Conservation (phyloP, 2,329 filamentous ascomycete genomes). For the Ophiostoma himal-ulmi region DNA sequence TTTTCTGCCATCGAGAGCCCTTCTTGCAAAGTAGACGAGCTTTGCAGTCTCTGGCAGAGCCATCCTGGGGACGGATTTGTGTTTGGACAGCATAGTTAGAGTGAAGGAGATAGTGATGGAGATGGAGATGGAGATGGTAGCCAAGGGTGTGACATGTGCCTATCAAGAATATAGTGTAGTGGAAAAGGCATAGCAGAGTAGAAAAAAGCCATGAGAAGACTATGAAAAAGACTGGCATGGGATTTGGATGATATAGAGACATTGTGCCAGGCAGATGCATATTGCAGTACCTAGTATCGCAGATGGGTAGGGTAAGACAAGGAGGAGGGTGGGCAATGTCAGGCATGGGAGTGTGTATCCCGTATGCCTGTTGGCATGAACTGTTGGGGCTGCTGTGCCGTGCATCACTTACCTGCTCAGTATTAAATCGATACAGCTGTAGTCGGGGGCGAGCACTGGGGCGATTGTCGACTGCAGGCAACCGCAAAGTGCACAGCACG, state of each 20-base stretch:
- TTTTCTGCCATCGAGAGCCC: slow-evolving; percentile 17
- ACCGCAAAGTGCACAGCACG: neutral
- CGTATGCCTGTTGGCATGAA: no score
- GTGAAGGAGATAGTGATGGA: neutral
- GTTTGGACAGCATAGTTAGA: neutral
- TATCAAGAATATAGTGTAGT: neutral
- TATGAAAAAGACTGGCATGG: neutral
- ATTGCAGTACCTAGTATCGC: neutral
- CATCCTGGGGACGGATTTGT: slow-evolving; percentile 13
- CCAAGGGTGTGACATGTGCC: neutral
- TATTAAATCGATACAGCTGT: neutral
- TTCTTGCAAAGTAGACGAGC: slow-evolving; percentile 20
- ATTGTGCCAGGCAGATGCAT: slow-evolving; percentile 4
- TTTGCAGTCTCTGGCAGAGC: slow-evolving; percentile 19
- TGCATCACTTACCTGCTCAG: neutral
- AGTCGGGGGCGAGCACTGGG: neutral
- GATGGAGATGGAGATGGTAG: neutral
- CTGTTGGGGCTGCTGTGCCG: neutral
- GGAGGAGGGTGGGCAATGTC: neutral
- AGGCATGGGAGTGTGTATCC: no score
- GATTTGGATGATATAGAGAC: neutral
- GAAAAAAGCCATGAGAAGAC: neutral
- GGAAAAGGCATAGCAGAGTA: neutral
- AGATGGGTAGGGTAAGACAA: neutral
- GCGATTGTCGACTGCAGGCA: neutral